A percentile compares a stretch with the other conserved stretches of the same genome.
These are phyloP conservation scores for Fusarium algeriense DNA, from an alignment of 2,329 filamentous ascomycete species.

Conservation along the genomic window DNA sequence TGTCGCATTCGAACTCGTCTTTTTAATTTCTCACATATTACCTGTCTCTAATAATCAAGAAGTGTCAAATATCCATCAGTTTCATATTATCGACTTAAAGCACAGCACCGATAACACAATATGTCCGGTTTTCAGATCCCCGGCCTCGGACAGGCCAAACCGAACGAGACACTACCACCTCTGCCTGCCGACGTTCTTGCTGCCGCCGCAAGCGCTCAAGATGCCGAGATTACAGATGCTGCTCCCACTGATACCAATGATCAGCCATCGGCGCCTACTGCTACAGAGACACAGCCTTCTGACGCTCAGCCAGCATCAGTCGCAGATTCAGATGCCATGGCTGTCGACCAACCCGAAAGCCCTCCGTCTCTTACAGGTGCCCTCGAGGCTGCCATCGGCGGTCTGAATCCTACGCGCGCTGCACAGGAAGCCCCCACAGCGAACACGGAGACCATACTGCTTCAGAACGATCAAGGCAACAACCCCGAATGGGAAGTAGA, in stretches of 20 bases:
- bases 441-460: conserved; percentile 32
- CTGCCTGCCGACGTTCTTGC: conserved; percentile 50
- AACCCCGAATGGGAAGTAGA: conserved; percentile 88
- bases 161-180: conserved; percentile 57
- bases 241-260: neutral
- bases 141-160: conserved; percentile 58
- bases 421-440: conserved; percentile 28
- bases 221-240: conserved; percentile 39
- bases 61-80: no score
- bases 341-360: conserved; percentile 52
- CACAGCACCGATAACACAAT: neutral
- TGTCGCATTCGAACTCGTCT: neutral
- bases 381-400: conserved; percentile 59
- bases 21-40: neutral
- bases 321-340: conserved; percentile 53
- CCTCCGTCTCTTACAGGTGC: conserved; percentile 57
- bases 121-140: conserved; percentile 61
- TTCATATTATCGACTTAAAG: neutral
- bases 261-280: conserved; percentile 9
- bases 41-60: neutral
- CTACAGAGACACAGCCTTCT: conserved; percentile 10
- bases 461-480: conserved; percentile 53
- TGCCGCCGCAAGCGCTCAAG: conserved; percentile 48
- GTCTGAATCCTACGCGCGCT: conserved; percentile 46
- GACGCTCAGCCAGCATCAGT: conserved; percentile 13